Evolutionary conservation across 2,329 filamentous ascomycete genomes (phyloP), one percentile per base, ranked within the genome.

Genomic region (Colletotrichum cordylinicola): DNA sequence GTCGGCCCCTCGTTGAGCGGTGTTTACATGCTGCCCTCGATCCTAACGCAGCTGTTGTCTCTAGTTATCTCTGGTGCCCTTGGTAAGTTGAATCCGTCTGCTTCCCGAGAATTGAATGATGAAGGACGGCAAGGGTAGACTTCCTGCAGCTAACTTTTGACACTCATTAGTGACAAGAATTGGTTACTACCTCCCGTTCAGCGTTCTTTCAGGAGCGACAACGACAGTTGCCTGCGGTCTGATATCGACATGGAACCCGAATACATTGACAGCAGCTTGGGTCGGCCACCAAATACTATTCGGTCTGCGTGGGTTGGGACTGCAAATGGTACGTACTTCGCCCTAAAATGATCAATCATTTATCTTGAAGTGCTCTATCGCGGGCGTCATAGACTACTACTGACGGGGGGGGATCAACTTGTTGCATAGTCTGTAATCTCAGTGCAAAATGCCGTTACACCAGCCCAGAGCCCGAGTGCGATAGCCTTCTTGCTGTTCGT

Each of bases 361-460:
- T n/a, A n/a, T 2, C 39, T 12, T 6, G 18, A n/a, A n/a, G 18
- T 6, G 39, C 9, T 12, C 35, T n/a, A 8, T 0, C 2, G 2
- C 4, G 16, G 39, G 39, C 18, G 3, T 48, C 39, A 48, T 48
- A 4, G n/a, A 13, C 3, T 21, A 0, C 10, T 13, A 0, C 43
- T 48, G 43, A 48, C 1, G 43, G n/a, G 18, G 5, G 10, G 4
- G 21, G 21, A 48, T 7, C 43, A 48, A 48, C 43, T 21, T 0
- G 43, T 1, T 48, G 1, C 6, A 21, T 0, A 21, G 43, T 48
- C 43, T 48, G 43, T 48, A 1, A 48, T 48, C n/a, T 48, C 43
- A 0, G 43, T 48, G 0, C 43, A 48, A 48, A 48, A 48, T 9
- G 10, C 43, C n/a, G 43, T 48, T 18, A 48, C 18, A 5, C 43